Conservation (phyloP, 192 early-diverging fungal species). For the Gaertneriomyces semiglobifer region DNA sequence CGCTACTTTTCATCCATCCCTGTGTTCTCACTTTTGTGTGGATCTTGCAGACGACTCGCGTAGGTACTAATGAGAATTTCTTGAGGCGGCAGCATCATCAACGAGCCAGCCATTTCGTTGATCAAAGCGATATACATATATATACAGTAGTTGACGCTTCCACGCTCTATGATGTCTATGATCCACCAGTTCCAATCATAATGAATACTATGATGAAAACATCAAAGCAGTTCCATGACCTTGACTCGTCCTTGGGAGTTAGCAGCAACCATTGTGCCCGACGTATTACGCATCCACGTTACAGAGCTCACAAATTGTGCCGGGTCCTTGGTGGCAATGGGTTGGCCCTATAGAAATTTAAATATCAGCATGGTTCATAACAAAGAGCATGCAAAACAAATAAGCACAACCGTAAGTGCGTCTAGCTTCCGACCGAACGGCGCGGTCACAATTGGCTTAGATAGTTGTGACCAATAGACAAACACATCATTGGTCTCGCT, state of each 20-base stretch:
- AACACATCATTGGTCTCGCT: conserved; percentile 90
- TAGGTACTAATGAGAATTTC: no score
- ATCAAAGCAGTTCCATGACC: conserved; percentile 62
- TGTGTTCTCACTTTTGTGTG: no score
- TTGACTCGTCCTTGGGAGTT: conserved; percentile 90
- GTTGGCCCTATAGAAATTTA: conserved; percentile 43
- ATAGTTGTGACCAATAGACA: conserved; percentile 73
- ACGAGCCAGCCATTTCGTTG: no score
- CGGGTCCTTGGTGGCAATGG: conserved; percentile 55
- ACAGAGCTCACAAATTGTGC: conserved; percentile 85
- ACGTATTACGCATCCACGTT: conserved; percentile 77
- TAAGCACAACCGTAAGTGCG: conserved; percentile 53
- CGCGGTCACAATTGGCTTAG: conserved; percentile 69
- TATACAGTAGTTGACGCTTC: no score
- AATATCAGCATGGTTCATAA: background rate
- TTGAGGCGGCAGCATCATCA: no score
- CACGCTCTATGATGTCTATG: no score
- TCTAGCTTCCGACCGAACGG: conserved; percentile 71
- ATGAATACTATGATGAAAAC: no score
- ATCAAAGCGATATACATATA: no score
- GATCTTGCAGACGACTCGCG: no score
- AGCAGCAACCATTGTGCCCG: conserved; percentile 74
- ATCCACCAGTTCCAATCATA: no score
- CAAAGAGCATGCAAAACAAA: background rate
- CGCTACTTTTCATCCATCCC: no score